Evolutionary conservation across 352 stramenopile genomes (phyloP).

Genomic region (Pythium volutum): DNA sequence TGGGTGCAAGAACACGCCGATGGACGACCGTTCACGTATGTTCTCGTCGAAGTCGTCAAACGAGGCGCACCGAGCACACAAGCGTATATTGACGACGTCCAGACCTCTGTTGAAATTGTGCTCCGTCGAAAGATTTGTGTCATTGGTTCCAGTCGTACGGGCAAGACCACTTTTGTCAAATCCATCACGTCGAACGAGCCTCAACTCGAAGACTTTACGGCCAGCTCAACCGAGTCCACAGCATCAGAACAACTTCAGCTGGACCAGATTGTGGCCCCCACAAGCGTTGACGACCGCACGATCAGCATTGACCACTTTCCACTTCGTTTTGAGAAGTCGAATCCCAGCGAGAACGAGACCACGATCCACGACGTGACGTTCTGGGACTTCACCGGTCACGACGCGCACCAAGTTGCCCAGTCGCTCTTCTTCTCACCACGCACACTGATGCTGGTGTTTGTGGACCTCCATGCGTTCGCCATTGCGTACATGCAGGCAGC

Average conservation of each 20-base stretch:
- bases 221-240: conserved; percentile 22
- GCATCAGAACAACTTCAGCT: conserved; percentile 18
- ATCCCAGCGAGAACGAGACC: not conserved
- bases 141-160: conserved; percentile 4
- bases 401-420: not conserved
- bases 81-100: not conserved
- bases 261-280: too few relatives aligned
- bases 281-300: not conserved
- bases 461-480: conserved; percentile 4
- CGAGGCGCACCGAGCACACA: not conserved
- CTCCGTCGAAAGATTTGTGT: conserved; percentile 1
- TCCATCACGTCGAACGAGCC: not conserved
- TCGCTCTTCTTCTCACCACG: conserved; percentile 10
- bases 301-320: not conserved
- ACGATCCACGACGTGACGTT: conserved; percentile 3
- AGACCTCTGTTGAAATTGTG: not conserved
- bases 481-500: not conserved
- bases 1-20: not conserved
- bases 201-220: not conserved
- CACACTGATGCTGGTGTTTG: conserved; percentile 7
- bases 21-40: not conserved
- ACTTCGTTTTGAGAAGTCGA: conserved; percentile 6
- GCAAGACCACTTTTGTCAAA: conserved; percentile 24
- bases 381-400: conserved; percentile 11
- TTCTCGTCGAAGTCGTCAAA: not conserved